Evolutionary conservation across 306 rosid species (phyloP), one percentile per base, ranked within the genome.

Genomic region (Sindora glabra): DNA sequence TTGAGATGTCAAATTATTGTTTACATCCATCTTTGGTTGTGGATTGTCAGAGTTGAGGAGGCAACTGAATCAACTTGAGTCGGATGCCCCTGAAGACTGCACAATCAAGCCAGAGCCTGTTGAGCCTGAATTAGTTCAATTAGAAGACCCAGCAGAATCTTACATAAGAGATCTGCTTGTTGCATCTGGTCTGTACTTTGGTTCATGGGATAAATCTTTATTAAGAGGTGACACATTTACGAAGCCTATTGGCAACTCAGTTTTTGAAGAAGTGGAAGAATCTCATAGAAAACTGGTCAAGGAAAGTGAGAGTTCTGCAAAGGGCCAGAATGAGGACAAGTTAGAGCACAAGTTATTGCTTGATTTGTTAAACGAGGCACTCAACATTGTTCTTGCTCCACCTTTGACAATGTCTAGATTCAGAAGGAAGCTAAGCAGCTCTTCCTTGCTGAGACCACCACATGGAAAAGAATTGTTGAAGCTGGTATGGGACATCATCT

Each of bases 171-270:
- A 86, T 68, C 79, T 89, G 42, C 91, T 94, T 34, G 77, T 89
- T 64, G 90, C 81, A 61, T 89, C 97, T 66, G 99, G 99, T 49
- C 64, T 94, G 55, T 94, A 89, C 67, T 83, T 75, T 56, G 97
- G 90, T 61, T 94, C 94, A 46, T 74, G 88, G 53, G 86, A 84
- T 19, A 79, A 72, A 64, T 78, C 73, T 54, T 70, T 86, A 33
- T 63, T 72, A 17, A 79, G 81, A 82, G 84, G 86, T 70, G 87
- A 79, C 61, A 66, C 86, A 25, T 61, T 62, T 23, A 70, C 79
- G 5, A 86, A 82, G 74, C 81, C 77, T 17, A 59, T 77, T 44
- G 68, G 87, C 65, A 55, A 24, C 23, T 59, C 70, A 0, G 74
- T 81, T 38, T 81, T 81, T 53, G 76, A 74, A 63, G 77, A 78